Evolutionary conservation across 305 asterid genomes (phyloP).

Genomic region (Fraxinus ornus): DNA sequence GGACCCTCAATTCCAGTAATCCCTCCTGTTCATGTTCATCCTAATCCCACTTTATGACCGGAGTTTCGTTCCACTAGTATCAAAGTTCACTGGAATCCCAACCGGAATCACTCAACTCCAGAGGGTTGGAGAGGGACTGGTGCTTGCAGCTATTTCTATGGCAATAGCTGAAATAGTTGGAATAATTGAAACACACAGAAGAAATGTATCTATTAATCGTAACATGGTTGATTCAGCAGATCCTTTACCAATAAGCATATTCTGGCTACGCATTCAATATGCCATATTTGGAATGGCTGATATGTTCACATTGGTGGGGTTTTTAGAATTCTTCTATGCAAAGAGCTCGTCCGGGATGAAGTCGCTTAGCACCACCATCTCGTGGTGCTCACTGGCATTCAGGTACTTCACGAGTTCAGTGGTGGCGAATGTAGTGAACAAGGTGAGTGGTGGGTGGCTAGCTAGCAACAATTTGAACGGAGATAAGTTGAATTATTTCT

Average conservation of each 20-base stretch:
- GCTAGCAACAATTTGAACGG: slow-evolving; percentile 49
- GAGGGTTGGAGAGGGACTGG: slow-evolving; percentile 56
- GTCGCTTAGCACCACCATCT: slow-evolving; percentile 53
- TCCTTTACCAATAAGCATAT: slow-evolving; percentile 59
- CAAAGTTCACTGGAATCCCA: slow-evolving; percentile 54
- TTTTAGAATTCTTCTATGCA: slow-evolving; percentile 58
- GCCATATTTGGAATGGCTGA: slow-evolving; percentile 59
- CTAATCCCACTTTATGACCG: slow-evolving; percentile 57
- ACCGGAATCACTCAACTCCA: slow-evolving; percentile 70
- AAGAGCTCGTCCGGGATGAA: slow-evolving; percentile 66
- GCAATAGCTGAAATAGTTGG: slow-evolving; percentile 43
- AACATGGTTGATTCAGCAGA: slow-evolving; percentile 41
- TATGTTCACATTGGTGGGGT: slow-evolving; percentile 58
- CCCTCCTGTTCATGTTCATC: slow-evolving; percentile 45
- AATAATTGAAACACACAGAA: slow-evolving; percentile 45
- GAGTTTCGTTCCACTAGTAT: slow-evolving; percentile 44
- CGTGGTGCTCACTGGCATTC: slow-evolving; percentile 60
- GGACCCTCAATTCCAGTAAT: slow-evolving; percentile 63
- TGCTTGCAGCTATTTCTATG: slow-evolving; percentile 59
- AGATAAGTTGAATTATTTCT: slow-evolving; percentile 59
- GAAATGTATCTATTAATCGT: slow-evolving; percentile 42
- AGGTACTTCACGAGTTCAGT: slow-evolving; percentile 60
- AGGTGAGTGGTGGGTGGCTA: slow-evolving; percentile 62
- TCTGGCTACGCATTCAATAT: slow-evolving; percentile 58
- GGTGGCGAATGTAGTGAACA: slow-evolving; percentile 54